Evolutionary conservation across 208 protist species (phyloP).

Genomic region (Naegleria fowleri): DNA sequence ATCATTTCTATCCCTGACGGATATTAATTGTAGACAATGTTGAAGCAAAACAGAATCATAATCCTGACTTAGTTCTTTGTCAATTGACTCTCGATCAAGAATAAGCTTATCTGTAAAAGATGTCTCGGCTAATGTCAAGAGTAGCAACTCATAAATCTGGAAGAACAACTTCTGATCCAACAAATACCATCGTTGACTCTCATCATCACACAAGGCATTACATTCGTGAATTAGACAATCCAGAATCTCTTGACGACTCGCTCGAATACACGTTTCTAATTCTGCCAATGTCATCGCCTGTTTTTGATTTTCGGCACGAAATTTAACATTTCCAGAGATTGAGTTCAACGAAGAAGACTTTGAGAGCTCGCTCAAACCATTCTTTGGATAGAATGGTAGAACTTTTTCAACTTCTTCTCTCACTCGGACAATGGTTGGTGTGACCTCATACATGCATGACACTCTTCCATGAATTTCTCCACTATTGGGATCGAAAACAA

Average conservation of each 20-base stretch:
- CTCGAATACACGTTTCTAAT: neutral
- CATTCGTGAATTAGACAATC: neutral
- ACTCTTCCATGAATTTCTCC: neutral
- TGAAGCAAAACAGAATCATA: neutral
- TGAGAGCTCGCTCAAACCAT: neutral
- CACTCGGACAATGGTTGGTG: neutral
- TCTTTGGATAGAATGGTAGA: neutral
- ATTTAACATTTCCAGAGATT: neutral
- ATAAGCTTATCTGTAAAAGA: neutral
- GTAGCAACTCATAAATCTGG: neutral
- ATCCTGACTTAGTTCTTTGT: neutral
- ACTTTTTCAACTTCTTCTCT: neutral
- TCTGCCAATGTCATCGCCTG: neutral
- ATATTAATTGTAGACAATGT: neutral
- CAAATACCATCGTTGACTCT: neutral
- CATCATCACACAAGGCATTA: neutral
- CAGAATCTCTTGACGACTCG: neutral
- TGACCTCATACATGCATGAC: neutral
- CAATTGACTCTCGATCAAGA: neutral
- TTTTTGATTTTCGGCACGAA: neutral
- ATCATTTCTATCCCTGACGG: too few relatives aligned
- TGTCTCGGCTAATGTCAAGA: neutral
- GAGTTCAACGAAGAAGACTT: too few relatives aligned
- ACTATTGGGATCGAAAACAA: neutral
- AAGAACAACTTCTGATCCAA: neutral